Evolutionary conservation across 768 basidiomycete genomes (phyloP), one percentile per base, ranked within the genome.

Genomic region (Polyporus arcularius): DNA sequence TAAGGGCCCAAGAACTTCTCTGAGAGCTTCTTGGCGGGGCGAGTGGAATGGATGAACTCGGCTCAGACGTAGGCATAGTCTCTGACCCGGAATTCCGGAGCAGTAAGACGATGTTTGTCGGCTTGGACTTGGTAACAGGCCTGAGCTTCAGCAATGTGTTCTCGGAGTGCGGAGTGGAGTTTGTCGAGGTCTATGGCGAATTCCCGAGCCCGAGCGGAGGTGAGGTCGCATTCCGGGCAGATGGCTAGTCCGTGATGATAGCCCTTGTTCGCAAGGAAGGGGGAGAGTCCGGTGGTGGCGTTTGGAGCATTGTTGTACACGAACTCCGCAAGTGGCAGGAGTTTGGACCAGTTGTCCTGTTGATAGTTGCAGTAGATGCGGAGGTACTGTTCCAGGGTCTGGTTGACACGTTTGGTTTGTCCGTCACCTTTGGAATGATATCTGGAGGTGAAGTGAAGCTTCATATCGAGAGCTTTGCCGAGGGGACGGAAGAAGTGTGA

Each of bases 401-500:
- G 72, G 53, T 78, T 80, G 18, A 65, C 67, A 15, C 71, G 62
- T 65, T 78, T 77, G 0, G 75, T 76, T 18, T 67, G 71, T 58
- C 74, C 69, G 56, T 80, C 75, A 1, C 75, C 74, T 63, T 81
- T 72, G 0, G 78, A 79, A 53, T 82, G 81, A 60, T 76, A 81
- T 0, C 77, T 76, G 0, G 78, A 79, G 3, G 72, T 76, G 3
- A 68, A 68, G 26, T 50, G 4, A 4, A 47, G 31, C 7, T 69
- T 43, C 30, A 69, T 40, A 4, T 65, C 32, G 12, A 58, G 21
- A 11, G 47, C 46, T 8, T 38, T 14, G 3, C 15, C 42, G 21
- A 58, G 49, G 26, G 35, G 2, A 30, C 8, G 11, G 46, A 47
- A 62, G 39, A 65, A 65, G 9, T 46, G 48, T 7, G 60, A 61